These are phyloP conservation scores for Strobilomyces dryophilus DNA, from an alignment of 768 basidiomycete species.

Conservation along the genomic window DNA sequence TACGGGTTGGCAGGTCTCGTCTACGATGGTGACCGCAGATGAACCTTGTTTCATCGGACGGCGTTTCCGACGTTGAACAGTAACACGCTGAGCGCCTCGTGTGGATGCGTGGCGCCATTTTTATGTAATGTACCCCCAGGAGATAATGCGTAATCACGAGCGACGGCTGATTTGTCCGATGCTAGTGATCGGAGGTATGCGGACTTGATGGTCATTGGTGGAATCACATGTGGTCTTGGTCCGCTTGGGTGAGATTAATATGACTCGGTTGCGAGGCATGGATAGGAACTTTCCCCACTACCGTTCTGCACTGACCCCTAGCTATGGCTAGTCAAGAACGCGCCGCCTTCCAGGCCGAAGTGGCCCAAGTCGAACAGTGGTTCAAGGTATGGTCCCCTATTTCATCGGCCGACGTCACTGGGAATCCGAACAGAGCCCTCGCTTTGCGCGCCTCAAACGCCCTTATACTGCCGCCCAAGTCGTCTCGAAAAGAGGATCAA, in stretches of 20 bases:
- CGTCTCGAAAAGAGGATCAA: constrained; percentile 88
- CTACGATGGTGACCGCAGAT: constrained; percentile 90
- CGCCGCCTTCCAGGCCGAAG: constrained; percentile 72
- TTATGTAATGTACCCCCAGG: constrained; percentile 7
- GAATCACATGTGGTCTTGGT: constrained; percentile 21
- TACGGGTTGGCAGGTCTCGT: constrained; percentile 88
- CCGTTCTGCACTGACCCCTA: no score
- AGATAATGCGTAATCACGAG: constrained; percentile 26
- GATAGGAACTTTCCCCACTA: constrained; percentile 5
- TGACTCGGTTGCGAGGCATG: constrained; percentile 12
- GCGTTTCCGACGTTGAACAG: not conserved
- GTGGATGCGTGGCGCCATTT: not conserved
- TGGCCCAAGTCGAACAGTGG: constrained; percentile 84
- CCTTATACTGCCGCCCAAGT: constrained; percentile 94
- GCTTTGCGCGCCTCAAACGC: constrained; percentile 82
- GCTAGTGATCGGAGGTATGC: not conserved
- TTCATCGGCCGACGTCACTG: not conserved
- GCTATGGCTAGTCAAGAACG: constrained; percentile 60
- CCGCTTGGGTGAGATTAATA: constrained; percentile 21
- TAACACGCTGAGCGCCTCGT: not conserved
- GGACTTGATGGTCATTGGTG: constrained; percentile 10
- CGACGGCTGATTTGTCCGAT: not conserved
- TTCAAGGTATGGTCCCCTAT: constrained; percentile 66
- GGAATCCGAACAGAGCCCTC: constrained; percentile 56
- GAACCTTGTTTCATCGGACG: constrained; percentile 5